Evolutionary conservation across 768 basidiomycete species (phyloP).

Genomic region (Tylopilus rubrobrunneus): DNA sequence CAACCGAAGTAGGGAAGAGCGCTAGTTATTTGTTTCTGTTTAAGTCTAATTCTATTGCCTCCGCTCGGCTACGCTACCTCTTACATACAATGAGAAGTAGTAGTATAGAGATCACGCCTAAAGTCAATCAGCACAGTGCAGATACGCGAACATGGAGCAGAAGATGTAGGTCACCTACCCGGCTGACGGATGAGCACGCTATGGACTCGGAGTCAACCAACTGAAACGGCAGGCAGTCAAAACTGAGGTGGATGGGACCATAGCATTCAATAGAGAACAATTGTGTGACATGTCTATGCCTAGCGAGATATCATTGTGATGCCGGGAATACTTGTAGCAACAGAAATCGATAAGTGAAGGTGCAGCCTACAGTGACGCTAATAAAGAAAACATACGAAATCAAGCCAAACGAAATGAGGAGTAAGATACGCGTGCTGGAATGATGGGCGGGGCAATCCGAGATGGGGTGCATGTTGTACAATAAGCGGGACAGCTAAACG

Average conservation of each 20-base stretch:
- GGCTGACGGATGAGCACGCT: not conserved
- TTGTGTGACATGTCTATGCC: slow-evolving; percentile 22
- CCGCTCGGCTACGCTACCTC: slow-evolving; percentile 3
- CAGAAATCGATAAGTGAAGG: slow-evolving; percentile 28
- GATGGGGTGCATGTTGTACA: slow-evolving; percentile 25
- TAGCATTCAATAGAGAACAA: slow-evolving; percentile 16
- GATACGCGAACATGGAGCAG: not conserved
- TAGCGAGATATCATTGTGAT: slow-evolving; percentile 28
- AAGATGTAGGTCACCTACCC: not conserved
- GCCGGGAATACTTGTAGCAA: slow-evolving; percentile 30
- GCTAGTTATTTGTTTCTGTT: slow-evolving; percentile 22
- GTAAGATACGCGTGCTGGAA: slow-evolving; percentile 19
- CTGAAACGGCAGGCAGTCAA: not conserved
- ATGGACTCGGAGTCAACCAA: not conserved
- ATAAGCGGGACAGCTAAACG: slow-evolving; percentile 16
- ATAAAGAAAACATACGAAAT: slow-evolving; percentile 25
- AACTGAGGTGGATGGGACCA: not conserved
- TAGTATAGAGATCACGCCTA: not conserved
- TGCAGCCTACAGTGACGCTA: slow-evolving; percentile 23
- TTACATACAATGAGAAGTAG: not conserved
- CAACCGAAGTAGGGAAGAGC: not conserved
- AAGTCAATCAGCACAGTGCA: not conserved
- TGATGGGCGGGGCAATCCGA: slow-evolving; percentile 15
- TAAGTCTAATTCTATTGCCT: slow-evolving; percentile 22
- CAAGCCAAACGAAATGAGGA: slow-evolving; percentile 15